Evolutionary conservation across 2,329 filamentous ascomycete genomes (phyloP), one percentile per base, ranked within the genome.

Genomic region (Arthrobotrys pseudoclavata): DNA sequence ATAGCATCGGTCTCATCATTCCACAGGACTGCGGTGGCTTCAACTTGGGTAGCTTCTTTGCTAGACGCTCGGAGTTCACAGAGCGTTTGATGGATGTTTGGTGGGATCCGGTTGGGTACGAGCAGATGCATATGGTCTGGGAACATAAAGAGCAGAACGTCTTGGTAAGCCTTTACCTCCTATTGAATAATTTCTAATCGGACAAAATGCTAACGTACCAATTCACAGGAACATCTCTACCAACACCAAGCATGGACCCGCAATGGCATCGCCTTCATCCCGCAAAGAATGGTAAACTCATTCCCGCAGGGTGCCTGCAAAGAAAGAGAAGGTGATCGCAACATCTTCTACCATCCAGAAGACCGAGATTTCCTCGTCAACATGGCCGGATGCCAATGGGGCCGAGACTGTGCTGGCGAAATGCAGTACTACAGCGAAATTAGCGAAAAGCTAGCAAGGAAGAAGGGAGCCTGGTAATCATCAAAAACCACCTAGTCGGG

Each of bases 91-190:
- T 99, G 40, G 96, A 99, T 82, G 88, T 97, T 64, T 99, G 96
- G 96, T 99, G 96, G 96, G 96, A 99, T 82, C 96, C 96, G 0
- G 94, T 98, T 31, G 90, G 91, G 71, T 99, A 99, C 84, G 96
- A 99, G 85, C 96, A 99, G 85, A 96, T 94, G 83, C 96, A 99
- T 84, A 97, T 97, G 94, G 89, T 96, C 79, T 99, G 96, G 96
- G 94, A 96, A 82, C 96, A 99, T 86, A 98, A 98, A 84, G 96
- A 99, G 84, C 96, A 99, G 85, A 94, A 98, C 83, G 93, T 94
- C 1, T 86, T 99, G 48, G 81, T 82, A 77, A 50, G 80, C 62
- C 9, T 40, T 40, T 15, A 2, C 13, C 13, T 3, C 15, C 37
- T n/a, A 9, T 40, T 40, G 12, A 13, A 37, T 26, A n/a, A 18